Percentiles rank a stretch among this genome's conserved stretches.
phyloP scores from a whole-genome alignment of 1,284 basidiomycete genomes.

The Ceratobasidium sp. region DNA sequence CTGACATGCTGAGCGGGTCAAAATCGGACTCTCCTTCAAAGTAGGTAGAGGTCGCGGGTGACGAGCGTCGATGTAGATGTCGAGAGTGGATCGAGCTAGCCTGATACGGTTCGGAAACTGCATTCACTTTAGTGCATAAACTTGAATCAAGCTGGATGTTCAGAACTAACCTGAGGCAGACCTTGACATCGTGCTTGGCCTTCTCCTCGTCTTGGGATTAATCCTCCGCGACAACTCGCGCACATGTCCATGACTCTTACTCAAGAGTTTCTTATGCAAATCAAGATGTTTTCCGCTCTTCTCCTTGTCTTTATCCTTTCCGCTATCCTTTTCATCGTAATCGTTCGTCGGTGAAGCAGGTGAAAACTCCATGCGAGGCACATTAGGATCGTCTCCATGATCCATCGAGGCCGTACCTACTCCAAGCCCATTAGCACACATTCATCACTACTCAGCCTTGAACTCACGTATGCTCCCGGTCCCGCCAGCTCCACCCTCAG shows the following conservation, averaged over 20 bases:
- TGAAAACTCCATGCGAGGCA: conserved; percentile 38
- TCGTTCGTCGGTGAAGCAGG: conserved; percentile 38
- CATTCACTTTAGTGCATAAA: conserved; percentile 54
- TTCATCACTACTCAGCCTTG: too few relatives aligned
- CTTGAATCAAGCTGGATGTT: not conserved
- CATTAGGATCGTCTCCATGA: conserved; percentile 18
- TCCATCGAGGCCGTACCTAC: conserved; percentile 31
- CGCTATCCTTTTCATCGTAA: conserved; percentile 10
- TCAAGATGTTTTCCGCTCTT: conserved; percentile 36
- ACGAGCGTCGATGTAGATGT: conserved; percentile 55
- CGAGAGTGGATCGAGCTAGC: conserved; percentile 91
- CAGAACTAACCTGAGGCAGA: conserved; percentile 70
- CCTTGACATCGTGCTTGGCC: conserved; percentile 66
- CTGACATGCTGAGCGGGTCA: conserved; percentile 33
- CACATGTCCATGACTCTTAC: conserved; percentile 78
- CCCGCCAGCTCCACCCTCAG: not conserved
- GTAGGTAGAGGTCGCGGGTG: conserved; percentile 26
- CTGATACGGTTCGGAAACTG: conserved; percentile 73
- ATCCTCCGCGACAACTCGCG: conserved; percentile 82
- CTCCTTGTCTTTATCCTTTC: conserved; percentile 40
- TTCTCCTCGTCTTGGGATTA: conserved; percentile 74
- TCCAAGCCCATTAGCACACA: not conserved
- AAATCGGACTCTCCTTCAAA: conserved; percentile 34
- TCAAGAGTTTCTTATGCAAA: conserved; percentile 63
- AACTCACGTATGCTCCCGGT: conserved; percentile 24